These are phyloP conservation scores for Mrakia frigida DNA, from an alignment of 768 basidiomycete species.

Conservation along the genomic window DNA sequence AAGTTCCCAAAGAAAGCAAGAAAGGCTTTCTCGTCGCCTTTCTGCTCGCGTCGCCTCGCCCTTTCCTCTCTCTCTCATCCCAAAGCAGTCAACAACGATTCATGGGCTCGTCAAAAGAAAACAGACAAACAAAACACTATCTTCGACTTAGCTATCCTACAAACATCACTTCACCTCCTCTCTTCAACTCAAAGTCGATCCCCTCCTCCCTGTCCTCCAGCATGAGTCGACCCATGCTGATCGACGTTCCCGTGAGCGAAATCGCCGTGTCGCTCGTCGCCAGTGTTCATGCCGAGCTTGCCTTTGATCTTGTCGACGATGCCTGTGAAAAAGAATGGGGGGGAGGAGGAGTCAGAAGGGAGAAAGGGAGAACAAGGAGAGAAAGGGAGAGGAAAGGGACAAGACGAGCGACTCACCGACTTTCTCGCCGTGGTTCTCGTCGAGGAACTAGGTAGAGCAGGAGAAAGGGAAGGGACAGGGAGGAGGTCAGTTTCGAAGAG, in stretches of 20 bases:
- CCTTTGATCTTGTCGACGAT: constrained; percentile 4
- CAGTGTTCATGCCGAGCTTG: constrained; percentile 13
- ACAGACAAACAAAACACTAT: neutral
- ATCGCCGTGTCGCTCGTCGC: neutral
- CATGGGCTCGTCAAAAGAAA: neutral
- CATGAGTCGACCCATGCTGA: neutral
- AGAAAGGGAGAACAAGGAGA: too few relatives aligned
- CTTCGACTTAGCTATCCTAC: neutral
- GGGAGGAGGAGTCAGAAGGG: too few relatives aligned
- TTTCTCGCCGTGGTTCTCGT: constrained; percentile 11
- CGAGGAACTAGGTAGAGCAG: neutral
- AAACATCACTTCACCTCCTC: neutral
- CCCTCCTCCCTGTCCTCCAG: neutral
- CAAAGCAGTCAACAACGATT: too few relatives aligned
- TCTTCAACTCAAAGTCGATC: neutral
- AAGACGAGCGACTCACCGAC: neutral
- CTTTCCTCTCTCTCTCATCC: too few relatives aligned
- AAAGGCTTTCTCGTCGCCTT: too few relatives aligned
- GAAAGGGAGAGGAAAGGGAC: too few relatives aligned
- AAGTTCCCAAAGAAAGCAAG: too few relatives aligned
- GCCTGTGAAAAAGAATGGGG: neutral
- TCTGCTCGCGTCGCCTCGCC: too few relatives aligned
- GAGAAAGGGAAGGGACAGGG: too few relatives aligned
- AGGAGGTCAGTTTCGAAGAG: too few relatives aligned
- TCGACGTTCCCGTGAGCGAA: neutral